These are phyloP conservation scores for Debaryomyces prosopidis DNA, from an alignment of 805 yeast species.

Conservation along the genomic window DNA sequence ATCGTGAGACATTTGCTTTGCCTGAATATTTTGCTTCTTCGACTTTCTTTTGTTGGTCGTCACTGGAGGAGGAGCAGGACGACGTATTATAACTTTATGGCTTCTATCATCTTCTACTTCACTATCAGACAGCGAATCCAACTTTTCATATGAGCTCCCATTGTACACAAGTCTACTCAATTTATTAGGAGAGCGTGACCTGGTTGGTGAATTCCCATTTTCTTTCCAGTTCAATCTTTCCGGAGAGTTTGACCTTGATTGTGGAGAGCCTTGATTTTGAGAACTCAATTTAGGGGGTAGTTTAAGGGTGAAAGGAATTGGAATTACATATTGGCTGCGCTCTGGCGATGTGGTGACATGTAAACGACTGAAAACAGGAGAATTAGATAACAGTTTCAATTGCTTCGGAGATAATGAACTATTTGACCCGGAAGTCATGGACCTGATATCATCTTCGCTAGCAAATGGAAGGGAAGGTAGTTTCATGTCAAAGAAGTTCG, in stretches of 20 bases:
- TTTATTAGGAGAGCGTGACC: conserved; percentile 12
- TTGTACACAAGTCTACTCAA: conserved; percentile 29
- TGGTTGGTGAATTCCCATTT: not conserved
- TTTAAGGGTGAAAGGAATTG: conserved; percentile 42
- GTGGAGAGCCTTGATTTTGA: conserved; percentile 15
- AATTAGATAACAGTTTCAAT: conserved; percentile 28
- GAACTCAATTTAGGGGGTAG: conserved; percentile 43
- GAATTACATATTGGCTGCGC: conserved; percentile 32
- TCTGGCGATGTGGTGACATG: conserved; percentile 30
- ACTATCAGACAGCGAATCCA: conserved; percentile 23
- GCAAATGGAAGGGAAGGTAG: conserved; percentile 19
- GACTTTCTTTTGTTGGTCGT: conserved; percentile 25
- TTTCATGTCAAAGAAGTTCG: conserved; percentile 19
- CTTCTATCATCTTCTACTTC: conserved; percentile 14
- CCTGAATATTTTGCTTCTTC: conserved; percentile 20
- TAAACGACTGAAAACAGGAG: conserved; percentile 36
- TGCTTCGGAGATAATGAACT: conserved; percentile 20
- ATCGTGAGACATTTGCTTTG: conserved; percentile 25
- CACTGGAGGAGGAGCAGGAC: conserved; percentile 28
- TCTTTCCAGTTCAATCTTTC: not conserved
- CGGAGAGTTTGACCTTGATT: conserved; percentile 13
- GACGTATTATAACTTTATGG: conserved; percentile 6
- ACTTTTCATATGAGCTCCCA: conserved; percentile 36
- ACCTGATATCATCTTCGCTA: conserved; percentile 22
- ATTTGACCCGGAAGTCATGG: conserved; percentile 23